These are phyloP conservation scores for Lepiota brunneoincarnata DNA, from an alignment of 768 basidiomycete genomes.

Conservation along the genomic window DNA sequence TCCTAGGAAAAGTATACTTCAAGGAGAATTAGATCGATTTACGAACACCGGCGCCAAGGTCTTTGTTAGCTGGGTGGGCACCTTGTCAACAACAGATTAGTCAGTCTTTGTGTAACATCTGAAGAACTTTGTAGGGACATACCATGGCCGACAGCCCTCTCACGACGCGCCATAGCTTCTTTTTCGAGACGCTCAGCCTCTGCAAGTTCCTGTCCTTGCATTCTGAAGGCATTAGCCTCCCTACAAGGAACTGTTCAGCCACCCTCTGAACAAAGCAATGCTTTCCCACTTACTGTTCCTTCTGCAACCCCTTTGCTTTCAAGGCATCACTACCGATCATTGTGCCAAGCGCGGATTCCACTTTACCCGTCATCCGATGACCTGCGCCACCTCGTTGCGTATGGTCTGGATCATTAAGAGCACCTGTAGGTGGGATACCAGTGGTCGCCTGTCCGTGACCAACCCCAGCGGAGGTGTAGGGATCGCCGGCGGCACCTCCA, in stretches of 20 bases:
- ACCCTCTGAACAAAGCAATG: neutral
- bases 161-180: conserved; percentile 45
- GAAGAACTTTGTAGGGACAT: neutral
- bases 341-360: conserved; percentile 44
- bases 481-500: too few relatives aligned
- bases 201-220: conserved; percentile 45
- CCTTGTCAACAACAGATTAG: conserved; percentile 12
- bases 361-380: conserved; percentile 39
- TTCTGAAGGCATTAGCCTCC: conserved; percentile 42
- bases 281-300: conserved; percentile 36
- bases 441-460: neutral
- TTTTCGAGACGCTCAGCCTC: conserved; percentile 54
- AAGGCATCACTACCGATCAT: conserved; percentile 44
- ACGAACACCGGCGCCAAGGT: conserved; percentile 22
- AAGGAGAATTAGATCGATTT: neutral
- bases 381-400: conserved; percentile 23
- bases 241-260: conserved; percentile 18
- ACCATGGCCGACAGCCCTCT: conserved; percentile 54
- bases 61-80: conserved; percentile 26
- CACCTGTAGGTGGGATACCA: conserved; percentile 21
- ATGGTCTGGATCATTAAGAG: conserved; percentile 19
- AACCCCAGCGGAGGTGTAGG: too few relatives aligned
- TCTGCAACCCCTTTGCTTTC: conserved; percentile 48
- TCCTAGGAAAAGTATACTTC: too few relatives aligned
- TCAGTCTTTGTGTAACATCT: too few relatives aligned